A percentile compares a stretch with the other conserved stretches of the same genome.
These are phyloP conservation scores for Skeletonema costatum DNA, from an alignment of 108 stramenopile species.

Conservation along the genomic window DNA sequence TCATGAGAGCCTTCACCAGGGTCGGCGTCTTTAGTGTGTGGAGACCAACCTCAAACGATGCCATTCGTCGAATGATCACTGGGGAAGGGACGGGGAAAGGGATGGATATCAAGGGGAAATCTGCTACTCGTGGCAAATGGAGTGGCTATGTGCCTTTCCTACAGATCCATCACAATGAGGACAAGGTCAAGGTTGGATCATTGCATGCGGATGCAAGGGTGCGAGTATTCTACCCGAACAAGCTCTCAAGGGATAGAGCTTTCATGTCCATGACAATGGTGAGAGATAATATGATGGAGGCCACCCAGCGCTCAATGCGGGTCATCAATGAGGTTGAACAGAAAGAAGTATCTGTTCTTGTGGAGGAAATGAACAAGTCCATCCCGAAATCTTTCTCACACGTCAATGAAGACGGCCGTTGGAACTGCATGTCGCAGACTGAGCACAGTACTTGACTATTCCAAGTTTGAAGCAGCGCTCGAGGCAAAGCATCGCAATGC, in stretches of 20 bases:
- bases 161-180: conserved; percentile 9
- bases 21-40: conserved; percentile 17
- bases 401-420: no score
- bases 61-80: conserved; percentile 6
- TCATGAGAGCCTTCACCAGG: background rate
- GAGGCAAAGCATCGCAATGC: no score
- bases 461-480: no score
- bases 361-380: background rate
- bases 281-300: background rate
- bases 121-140: conserved; percentile 8
- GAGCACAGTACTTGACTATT: no score
- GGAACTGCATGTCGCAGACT: no score
- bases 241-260: background rate
- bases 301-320: background rate
- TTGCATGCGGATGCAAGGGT: conserved; percentile 1
- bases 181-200: background rate
- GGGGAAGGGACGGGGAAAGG: conserved; percentile 20
- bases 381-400: background rate
- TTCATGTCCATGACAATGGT: conserved; percentile 1
- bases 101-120: conserved; percentile 18
- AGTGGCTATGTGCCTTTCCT: conserved; percentile 13
- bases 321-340: background rate
- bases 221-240: conserved; percentile 5
- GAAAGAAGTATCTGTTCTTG: background rate
- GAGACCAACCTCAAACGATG: conserved; percentile 13